Percentiles rank a stretch among this genome's conserved stretches.
phyloP scores from a whole-genome alignment of 2,329 filamentous ascomycete species.

The Aspergillus neoniger region DNA sequence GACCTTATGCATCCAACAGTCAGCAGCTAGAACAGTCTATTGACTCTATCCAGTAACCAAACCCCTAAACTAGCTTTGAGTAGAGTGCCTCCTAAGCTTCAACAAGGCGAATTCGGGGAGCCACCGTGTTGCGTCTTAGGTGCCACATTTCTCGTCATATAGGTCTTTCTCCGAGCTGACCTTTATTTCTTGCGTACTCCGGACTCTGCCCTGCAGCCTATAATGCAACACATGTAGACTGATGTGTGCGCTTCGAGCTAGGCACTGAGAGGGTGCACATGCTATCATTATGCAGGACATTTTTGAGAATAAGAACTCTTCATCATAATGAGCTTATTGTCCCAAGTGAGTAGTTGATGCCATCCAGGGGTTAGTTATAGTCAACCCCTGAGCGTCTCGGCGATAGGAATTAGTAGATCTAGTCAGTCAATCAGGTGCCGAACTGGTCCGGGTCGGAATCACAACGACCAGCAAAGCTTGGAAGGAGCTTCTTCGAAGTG shows the following conservation, averaged over 20 bases:
- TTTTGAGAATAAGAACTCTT: not conserved
- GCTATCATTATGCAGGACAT: not conserved
- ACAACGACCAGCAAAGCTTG: not conserved
- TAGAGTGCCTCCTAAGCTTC: too few species aligned
- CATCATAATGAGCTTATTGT: not conserved
- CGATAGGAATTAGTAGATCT: not conserved
- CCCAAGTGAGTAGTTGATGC: not conserved
- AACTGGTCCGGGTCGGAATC: not conserved
- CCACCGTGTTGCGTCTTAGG: too few species aligned
- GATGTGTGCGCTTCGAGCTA: not conserved
- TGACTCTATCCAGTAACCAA: too few species aligned
- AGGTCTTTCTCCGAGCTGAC: not conserved
- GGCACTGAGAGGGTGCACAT: not conserved
- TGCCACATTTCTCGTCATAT: too few species aligned
- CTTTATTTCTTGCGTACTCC: not conserved
- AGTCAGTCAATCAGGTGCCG: not conserved
- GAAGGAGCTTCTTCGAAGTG: too few species aligned
- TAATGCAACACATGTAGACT: not conserved
- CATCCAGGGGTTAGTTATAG: not conserved
- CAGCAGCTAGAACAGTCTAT: too few species aligned
- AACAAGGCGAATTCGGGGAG: too few species aligned
- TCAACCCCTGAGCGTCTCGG: not conserved
- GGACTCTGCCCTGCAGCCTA: not conserved
- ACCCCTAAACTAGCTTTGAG: too few species aligned
- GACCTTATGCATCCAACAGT: too few species aligned